phyloP scores from a whole-genome alignment of 306 rosid genomes.

The Oxytropis ochrocephala region DNA sequence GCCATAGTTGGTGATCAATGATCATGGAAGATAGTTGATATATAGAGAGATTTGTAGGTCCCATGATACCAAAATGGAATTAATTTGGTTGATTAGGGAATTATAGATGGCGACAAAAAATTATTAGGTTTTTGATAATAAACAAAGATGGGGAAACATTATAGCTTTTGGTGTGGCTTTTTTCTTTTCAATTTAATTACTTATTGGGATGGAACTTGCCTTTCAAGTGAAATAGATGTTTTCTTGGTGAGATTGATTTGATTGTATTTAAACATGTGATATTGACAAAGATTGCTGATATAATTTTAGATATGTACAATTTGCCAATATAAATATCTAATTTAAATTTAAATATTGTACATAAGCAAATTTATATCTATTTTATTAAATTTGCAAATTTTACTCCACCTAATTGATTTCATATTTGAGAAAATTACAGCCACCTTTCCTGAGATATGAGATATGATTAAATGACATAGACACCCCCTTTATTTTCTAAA shows the following conservation, averaged over 20 bases:
- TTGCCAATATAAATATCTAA: no score
- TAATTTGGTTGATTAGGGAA: conserved; percentile 33
- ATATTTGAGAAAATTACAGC: no score
- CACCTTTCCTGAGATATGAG: no score
- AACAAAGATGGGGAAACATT: background rate
- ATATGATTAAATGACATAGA: no score
- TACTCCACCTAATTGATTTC: no score
- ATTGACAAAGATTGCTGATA: background rate
- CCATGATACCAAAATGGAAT: conserved; percentile 21
- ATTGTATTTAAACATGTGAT: conserved; percentile 5
- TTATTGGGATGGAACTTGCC: conserved; percentile 3
- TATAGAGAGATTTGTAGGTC: conserved; percentile 40
- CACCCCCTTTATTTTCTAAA: no score
- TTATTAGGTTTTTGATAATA: conserved; percentile 18
- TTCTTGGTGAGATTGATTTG: conserved; percentile 8
- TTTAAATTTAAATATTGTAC: no score
- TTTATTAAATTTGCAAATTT: no score
- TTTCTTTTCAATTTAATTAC: background rate
- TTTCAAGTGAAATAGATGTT: conserved; percentile 10
- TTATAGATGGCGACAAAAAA: conserved; percentile 29
- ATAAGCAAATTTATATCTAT: no score
- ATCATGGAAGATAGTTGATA: conserved; percentile 29
- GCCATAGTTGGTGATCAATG: background rate
- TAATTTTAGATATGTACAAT: no score
- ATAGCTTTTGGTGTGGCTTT: conserved; percentile 2